Evolutionary conservation across 139 green algal species (phyloP), one percentile per base, ranked within the genome.

Genomic region (Yamagishiella unicocca): DNA sequence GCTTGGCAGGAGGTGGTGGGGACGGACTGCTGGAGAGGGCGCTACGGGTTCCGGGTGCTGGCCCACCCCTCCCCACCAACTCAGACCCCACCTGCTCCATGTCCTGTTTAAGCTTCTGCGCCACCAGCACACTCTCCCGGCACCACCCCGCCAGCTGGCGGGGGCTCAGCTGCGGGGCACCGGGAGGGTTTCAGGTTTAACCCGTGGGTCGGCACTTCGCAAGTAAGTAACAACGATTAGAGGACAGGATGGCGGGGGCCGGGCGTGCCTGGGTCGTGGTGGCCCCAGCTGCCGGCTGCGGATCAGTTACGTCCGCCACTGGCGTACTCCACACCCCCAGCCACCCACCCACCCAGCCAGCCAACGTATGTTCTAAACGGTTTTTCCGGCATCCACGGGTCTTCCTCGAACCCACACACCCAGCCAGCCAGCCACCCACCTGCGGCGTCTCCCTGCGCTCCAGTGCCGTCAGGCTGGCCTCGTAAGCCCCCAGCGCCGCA

Each of bases 61-160:
- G 17, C 35, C 7, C 70, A 38, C 70, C 19, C 55, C 70, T 22
- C 21, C 8, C 50, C 1, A 76, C 10, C 17, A 14, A 19, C 25
- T 8, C 58, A n/a, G 19, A 9, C 58, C 19, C 31, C 53, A 80
- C 82, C 82, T 90, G 88, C 64, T 94, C 88, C 87, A 92, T 91
- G 83, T 94, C 91, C 42, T 83, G 66, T 40, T 66, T 29, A 4
- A 91, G 88, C 54, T 83, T 75, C 12, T 42, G 19, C 7, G 79
- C 87, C 42, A 93, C 90, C 35, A 89, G 37, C 17, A 90, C 53
- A 10, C 78, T 76, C 74, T 93, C 90, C 24, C 43, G 33, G 40
- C 70, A 89, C 46, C 89, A 91, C 12, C 53, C 79, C 0, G 55
- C 33, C 45, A 91, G 45, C 84, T 89, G 71, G 2, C 17, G 21